Percentiles rank a stretch among this genome's conserved stretches.
Conservation (phyloP, 768 basidiomycete species). For the Hydnomerulius pinastri region DNA sequence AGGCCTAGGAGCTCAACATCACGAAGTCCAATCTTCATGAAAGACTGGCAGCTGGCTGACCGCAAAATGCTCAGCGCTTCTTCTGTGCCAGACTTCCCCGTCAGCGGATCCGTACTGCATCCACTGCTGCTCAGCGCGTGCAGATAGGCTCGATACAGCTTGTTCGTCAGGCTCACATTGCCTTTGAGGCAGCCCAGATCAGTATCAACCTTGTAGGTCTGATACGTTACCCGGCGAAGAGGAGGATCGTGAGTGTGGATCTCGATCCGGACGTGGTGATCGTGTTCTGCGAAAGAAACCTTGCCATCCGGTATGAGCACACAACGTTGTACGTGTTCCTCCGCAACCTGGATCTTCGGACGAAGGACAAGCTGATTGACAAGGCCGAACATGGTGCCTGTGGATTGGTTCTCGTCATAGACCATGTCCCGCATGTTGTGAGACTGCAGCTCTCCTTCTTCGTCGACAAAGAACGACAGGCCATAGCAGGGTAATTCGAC, state of each 20-base stretch:
- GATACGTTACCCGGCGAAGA: conserved; percentile 16
- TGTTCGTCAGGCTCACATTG: conserved; percentile 25
- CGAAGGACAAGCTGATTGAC: conserved; percentile 42
- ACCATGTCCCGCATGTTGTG: conserved; percentile 43
- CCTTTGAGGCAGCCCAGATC: conserved; percentile 32
- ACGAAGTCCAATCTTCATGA: conserved; percentile 33
- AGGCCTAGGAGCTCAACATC: conserved; percentile 34
- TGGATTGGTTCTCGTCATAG: conserved; percentile 41
- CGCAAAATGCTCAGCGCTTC: conserved; percentile 42
- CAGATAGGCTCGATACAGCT: conserved; percentile 42
- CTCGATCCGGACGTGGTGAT: conserved; percentile 18
- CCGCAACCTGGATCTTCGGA: conserved; percentile 9
- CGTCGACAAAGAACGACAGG: conserved; percentile 41
- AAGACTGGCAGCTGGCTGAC: conserved; percentile 41
- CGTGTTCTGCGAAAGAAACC: conserved; percentile 11
- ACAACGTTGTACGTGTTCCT: conserved; percentile 13
- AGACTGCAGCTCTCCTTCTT: conserved; percentile 37
- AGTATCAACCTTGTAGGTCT: conserved; percentile 32
- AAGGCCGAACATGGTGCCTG: conserved; percentile 48
- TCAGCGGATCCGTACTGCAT: conserved; percentile 45
- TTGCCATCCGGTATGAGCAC: conserved; percentile 44
- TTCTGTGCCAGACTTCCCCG: conserved; percentile 43
- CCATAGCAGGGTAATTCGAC: conserved; percentile 42
- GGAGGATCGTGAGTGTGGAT: background rate
- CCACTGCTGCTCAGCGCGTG: conserved; percentile 46